Conservation (phyloP, 805 yeast genomes). For the Zygosaccharomyces pseudorouxii region DNA sequence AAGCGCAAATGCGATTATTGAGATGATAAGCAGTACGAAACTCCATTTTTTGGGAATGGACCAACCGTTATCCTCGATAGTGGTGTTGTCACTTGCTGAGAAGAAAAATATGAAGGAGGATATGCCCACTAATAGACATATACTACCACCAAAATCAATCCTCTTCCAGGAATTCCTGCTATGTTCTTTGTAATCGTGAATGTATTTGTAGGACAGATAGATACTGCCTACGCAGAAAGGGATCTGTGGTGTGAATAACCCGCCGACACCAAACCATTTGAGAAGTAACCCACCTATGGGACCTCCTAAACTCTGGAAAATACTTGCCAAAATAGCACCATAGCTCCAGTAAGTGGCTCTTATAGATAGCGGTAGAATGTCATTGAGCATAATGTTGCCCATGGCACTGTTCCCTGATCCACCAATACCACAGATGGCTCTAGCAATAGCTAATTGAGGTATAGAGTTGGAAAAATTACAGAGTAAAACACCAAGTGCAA, state of each 20-base stretch:
- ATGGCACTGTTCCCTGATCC: conserved; percentile 52
- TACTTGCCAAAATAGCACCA: conserved; percentile 38
- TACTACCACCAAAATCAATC: conserved; percentile 42
- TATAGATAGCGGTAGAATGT: conserved; percentile 49
- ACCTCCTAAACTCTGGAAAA: conserved; percentile 43
- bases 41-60: conserved; percentile 11
- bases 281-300: conserved; percentile 42
- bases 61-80: conserved; percentile 6
- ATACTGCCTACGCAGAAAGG: conserved; percentile 34
- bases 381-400: conserved; percentile 50
- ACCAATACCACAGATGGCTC: conserved; percentile 58
- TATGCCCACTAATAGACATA: conserved; percentile 34
- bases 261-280: conserved; percentile 41
- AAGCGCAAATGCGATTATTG: conserved; percentile 24
- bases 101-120: conserved; percentile 36
- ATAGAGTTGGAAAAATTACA: conserved; percentile 42
- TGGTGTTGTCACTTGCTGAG: conserved; percentile 19
- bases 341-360: conserved; percentile 53
- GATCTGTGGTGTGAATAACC: conserved; percentile 42
- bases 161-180: conserved; percentile 34
- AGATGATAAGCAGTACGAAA: conserved; percentile 9
- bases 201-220: conserved; percentile 26
- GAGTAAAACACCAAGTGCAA: conserved; percentile 43
- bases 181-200: conserved; percentile 34
- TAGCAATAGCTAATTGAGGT: conserved; percentile 42